Conservation (phyloP, 768 basidiomycete genomes). For the Trametes coccinea region DNA sequence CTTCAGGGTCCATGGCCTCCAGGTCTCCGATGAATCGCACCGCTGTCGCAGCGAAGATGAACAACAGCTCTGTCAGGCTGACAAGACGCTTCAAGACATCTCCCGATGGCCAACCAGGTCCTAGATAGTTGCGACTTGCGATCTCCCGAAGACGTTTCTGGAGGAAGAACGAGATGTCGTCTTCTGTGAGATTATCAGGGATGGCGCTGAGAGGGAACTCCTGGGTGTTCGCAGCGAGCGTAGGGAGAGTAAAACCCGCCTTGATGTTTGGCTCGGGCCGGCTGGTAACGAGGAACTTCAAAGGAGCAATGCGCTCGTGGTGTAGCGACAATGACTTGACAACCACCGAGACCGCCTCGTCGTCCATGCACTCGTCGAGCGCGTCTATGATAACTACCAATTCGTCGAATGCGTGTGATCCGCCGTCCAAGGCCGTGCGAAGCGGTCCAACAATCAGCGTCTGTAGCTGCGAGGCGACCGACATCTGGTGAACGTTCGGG, state of each 20-base stretch:
- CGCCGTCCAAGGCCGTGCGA: not conserved
- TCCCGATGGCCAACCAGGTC: not conserved
- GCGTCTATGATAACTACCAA: conserved; percentile 20
- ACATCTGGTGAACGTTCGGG: not conserved
- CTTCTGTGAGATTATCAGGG: not conserved
- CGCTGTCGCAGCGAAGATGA: conserved; percentile 26
- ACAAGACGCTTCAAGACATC: not conserved
- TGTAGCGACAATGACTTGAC: conserved; percentile 1
- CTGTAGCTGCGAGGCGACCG: conserved; percentile 3
- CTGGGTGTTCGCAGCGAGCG: not conserved
- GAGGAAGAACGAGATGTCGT: conserved; percentile 3
- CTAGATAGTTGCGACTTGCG: not conserved
- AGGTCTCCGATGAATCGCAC: conserved; percentile 22
- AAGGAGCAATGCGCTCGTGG: not conserved
- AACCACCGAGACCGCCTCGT: conserved; percentile 5
- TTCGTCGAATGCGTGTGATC: not conserved
- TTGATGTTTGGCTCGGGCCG: conserved; percentile 8
- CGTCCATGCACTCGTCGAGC: conserved; percentile 22
- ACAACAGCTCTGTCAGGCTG: conserved; percentile 10
- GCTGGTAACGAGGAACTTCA: conserved; percentile 24
- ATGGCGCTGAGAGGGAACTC: not conserved
- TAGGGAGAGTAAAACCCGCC: not conserved
- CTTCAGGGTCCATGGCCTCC: not conserved
- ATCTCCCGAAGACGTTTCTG: not conserved
- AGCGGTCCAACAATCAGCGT: conserved; percentile 15